Base-by-base conservation (phyloP, 2,329 filamentous ascomycete species). In the Bipolaris gigantea region DNA sequence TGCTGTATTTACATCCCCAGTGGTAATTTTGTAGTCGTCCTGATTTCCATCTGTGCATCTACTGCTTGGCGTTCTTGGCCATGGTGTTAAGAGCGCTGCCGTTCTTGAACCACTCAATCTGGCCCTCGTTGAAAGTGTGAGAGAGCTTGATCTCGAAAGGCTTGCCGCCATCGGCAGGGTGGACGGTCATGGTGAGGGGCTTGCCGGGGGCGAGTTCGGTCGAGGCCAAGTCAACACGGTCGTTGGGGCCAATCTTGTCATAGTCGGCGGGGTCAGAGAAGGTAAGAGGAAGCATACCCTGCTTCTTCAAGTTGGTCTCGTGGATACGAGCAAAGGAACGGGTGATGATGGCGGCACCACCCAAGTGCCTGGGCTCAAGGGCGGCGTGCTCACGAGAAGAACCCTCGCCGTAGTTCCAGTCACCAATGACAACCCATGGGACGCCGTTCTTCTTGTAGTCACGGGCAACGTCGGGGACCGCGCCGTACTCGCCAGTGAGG, bases 291-390 rank as follows among this genome's bases (percentile, higher is more conserved):
- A 99, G 89, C 93, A 99, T 97, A 80, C 94, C 94, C 86, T 99
- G 94, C 89, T 99, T 99, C 90, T 99, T 99, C 83, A 99, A 81
- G 86, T 99, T 99, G 83, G 94, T 99, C 85, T 99, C 94, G 85
- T 99, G 94, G 75, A 99, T 99, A 89, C 94, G 94, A 73, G 94
- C 94, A 76, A 99, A 99, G 63, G 86, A 90, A 75, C 91, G 89
- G 74, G 89, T 92, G 76, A 99, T 95, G 82, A 99, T 96, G 73
- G 93, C 94, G 72, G 97, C 85, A 78, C 93, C 94, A 73, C 94
- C 94, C 63, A 99, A 88, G 82, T 97, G 93, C 76, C 94, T 88
- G 75, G 94, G 94, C 84, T 99, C 93, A 59, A 99, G 87, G 78
- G 94, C 94, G 68, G 94, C 94, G 77, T 99, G 94, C 84, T 99